phyloP scores from a whole-genome alignment of 2,329 filamentous ascomycete genomes.

The Fusarium hostae region DNA sequence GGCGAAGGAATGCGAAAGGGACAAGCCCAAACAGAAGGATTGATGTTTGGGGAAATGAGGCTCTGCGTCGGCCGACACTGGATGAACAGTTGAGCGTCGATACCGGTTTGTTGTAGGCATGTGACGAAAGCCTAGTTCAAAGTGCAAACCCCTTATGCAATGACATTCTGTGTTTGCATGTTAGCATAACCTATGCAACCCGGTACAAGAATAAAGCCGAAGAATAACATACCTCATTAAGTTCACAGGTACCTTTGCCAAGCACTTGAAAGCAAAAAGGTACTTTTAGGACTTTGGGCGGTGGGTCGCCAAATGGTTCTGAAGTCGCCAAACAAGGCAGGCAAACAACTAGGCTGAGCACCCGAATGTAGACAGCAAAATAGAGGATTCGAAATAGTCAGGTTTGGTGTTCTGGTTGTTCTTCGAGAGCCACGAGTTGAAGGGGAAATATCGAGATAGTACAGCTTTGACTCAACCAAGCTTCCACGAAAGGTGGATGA shows the following conservation, averaged over 20 bases:
- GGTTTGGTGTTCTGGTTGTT: not conserved
- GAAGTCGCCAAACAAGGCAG: not conserved
- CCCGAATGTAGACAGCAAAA: not conserved
- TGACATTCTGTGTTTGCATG: not conserved
- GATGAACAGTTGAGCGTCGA: not conserved
- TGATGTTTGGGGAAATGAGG: not conserved
- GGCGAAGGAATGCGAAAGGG: not conserved
- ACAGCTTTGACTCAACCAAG: not conserved
- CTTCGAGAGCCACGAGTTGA: not conserved
- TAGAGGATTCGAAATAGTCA: not conserved
- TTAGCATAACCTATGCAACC: not conserved
- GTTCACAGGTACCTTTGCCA: not conserved
- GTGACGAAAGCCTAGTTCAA: not conserved
- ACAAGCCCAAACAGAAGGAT: not conserved
- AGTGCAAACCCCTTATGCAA: not conserved
- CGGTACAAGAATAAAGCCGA: not conserved
- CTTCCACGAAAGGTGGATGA: not conserved
- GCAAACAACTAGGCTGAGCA: not conserved
- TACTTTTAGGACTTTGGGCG: constrained; percentile 4
- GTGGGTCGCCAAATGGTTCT: not conserved
- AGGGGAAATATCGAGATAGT: not conserved
- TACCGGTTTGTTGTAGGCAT: not conserved
- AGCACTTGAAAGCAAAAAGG: not conserved
- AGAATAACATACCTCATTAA: not conserved
- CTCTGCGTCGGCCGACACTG: constrained; percentile 8